phyloP scores from a whole-genome alignment of 1,284 basidiomycete genomes.

The Schizophyllum commune region DNA sequence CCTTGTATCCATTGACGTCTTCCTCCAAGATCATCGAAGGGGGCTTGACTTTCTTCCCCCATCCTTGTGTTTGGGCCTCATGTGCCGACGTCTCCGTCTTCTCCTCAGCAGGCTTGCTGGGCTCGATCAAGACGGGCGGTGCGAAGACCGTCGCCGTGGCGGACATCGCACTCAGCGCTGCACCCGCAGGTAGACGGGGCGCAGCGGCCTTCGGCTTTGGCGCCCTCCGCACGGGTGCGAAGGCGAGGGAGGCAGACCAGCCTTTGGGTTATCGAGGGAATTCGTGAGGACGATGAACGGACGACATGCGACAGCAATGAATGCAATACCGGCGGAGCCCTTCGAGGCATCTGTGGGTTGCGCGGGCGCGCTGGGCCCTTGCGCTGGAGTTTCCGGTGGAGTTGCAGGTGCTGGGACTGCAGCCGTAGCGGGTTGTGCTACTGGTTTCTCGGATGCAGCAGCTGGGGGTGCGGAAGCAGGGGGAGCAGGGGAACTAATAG shows the following conservation, averaged over 20 bases:
- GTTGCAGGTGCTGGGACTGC: slow-evolving; percentile 13
- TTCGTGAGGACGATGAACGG: neutral
- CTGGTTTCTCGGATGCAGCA: slow-evolving; percentile 6
- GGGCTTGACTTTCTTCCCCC: slow-evolving; percentile 84
- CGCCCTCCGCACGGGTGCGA: slow-evolving; percentile 64
- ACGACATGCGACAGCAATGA: neutral
- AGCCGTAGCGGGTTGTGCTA: slow-evolving; percentile 7
- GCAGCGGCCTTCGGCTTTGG: slow-evolving; percentile 46
- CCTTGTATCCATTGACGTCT: slow-evolving; percentile 78
- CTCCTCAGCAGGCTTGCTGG: slow-evolving; percentile 19
- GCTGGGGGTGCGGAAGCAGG: slow-evolving; percentile 10
- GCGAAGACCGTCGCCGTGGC: slow-evolving; percentile 69
- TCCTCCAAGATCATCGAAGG: slow-evolving; percentile 83
- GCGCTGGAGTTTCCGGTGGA: neutral
- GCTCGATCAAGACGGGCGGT: slow-evolving; percentile 51
- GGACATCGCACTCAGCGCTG: slow-evolving; percentile 44
- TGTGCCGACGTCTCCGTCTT: slow-evolving; percentile 19
- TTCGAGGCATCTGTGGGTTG: neutral
- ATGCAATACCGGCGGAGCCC: neutral
- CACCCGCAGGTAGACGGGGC: slow-evolving; percentile 55
- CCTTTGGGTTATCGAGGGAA: slow-evolving; percentile 29
- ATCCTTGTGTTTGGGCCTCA: slow-evolving; percentile 37
- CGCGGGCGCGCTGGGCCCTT: neutral
- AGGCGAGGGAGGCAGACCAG: slow-evolving; percentile 83
- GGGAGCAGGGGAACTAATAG: slow-evolving; percentile 32